phyloP scores from a whole-genome alignment of 371 early-diverging fungal genomes.

The Lichtheimia corymbifera region DNA sequence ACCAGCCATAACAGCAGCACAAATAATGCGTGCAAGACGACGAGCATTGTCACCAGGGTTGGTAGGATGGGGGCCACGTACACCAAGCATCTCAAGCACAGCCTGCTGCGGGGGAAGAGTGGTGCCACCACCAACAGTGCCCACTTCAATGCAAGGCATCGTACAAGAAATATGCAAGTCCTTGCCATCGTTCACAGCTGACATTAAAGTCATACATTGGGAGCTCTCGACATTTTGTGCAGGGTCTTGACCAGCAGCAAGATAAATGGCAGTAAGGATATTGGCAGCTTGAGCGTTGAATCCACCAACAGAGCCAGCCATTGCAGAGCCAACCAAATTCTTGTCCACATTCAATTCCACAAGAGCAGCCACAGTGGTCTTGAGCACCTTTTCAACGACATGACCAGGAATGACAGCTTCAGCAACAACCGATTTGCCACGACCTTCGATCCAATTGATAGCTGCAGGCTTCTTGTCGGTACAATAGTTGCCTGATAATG shows the following conservation, averaged over 20 bases:
- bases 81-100: constrained; percentile 87
- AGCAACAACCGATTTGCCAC: constrained; percentile 93
- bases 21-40: constrained; percentile 85
- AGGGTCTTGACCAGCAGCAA: constrained; percentile 97
- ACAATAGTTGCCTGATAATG: constrained; percentile 93
- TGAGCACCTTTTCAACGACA: constrained; percentile 81
- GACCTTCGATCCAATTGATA: constrained; percentile 96
- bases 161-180: constrained; percentile 87
- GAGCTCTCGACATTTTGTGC: constrained; percentile 96
- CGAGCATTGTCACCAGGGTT: constrained; percentile 88
- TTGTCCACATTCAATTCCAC: constrained; percentile 84
- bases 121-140: constrained; percentile 96
- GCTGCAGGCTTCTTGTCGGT: constrained; percentile 98
- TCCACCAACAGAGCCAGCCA: constrained; percentile 94
- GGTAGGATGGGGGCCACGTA: constrained; percentile 79
- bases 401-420: constrained; percentile 83
- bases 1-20: constrained; percentile 94
- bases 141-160: constrained; percentile 96
- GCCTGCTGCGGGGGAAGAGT: constrained; percentile 83
- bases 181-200: constrained; percentile 75
- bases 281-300: constrained; percentile 97
- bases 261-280: constrained; percentile 88
- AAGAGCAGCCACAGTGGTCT: constrained; percentile 80
- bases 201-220: constrained; percentile 94
- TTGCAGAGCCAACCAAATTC: constrained; percentile 93